These are phyloP conservation scores for Dactylis glomerata DNA, from an alignment of 176 grass and related monocot genomes.

Conservation along the genomic window DNA sequence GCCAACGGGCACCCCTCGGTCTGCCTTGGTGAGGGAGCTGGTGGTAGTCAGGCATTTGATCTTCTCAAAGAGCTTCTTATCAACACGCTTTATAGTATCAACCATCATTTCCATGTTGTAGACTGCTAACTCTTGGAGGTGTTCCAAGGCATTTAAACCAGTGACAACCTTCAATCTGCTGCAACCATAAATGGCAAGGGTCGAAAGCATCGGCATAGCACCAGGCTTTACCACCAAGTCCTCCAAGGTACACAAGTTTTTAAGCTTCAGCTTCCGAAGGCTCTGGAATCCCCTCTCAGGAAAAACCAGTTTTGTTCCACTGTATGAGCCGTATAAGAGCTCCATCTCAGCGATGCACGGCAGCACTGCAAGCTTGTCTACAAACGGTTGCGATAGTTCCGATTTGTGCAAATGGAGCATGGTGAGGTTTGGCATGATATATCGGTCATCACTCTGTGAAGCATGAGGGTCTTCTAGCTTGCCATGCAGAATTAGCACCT, in stretches of 20 bases:
- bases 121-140: slow-evolving; percentile 39
- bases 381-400: slow-evolving; percentile 28
- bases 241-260: slow-evolving; percentile 45
- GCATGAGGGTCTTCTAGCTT: slow-evolving; percentile 27
- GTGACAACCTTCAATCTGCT: slow-evolving; percentile 31
- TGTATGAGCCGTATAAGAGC: slow-evolving; percentile 31
- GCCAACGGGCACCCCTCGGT: neutral
- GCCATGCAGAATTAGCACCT: slow-evolving; percentile 25
- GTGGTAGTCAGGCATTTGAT: slow-evolving; percentile 33
- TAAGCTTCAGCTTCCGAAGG: slow-evolving; percentile 42
- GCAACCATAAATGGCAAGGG: slow-evolving; percentile 46
- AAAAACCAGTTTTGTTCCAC: slow-evolving; percentile 34
- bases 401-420: slow-evolving; percentile 25
- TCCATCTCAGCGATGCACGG: slow-evolving; percentile 44
- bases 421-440: slow-evolving; percentile 40
- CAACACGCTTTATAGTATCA: neutral
- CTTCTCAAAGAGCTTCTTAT: slow-evolving; percentile 32
- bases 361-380: slow-evolving; percentile 31
- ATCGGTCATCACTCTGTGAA: slow-evolving; percentile 1
- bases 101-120: slow-evolving; percentile 35
- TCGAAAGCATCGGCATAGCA: slow-evolving; percentile 41
- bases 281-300: slow-evolving; percentile 37
- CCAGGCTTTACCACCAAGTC: slow-evolving; percentile 31
- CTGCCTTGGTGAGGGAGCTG: neutral
- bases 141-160: slow-evolving; percentile 20